phyloP scores from a whole-genome alignment of 805 yeast species.

The Starmerella cellae region DNA sequence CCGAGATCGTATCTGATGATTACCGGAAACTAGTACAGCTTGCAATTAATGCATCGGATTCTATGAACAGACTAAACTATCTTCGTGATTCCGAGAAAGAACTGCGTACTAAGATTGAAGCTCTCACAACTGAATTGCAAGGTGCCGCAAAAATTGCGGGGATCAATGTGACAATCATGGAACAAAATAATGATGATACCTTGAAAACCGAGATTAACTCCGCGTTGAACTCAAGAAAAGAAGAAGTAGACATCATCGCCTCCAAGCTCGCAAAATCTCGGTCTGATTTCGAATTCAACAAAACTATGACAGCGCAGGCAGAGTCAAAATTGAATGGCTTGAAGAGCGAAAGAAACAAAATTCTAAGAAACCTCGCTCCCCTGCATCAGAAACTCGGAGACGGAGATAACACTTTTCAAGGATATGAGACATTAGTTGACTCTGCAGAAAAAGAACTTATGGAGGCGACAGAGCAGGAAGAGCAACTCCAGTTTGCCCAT shows the following conservation, averaged over 20 bases:
- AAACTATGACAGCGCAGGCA: neutral
- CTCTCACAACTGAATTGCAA: neutral
- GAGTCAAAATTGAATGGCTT: neutral
- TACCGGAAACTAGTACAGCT: conserved; percentile 7
- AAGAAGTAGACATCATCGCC: neutral
- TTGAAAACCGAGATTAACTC: neutral
- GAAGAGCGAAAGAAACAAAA: neutral
- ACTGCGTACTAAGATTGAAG: neutral
- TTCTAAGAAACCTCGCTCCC: neutral
- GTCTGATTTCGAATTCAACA: neutral
- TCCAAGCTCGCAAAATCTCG: neutral
- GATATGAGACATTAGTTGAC: conserved; percentile 29
- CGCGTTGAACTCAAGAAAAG: neutral
- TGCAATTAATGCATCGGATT: conserved; percentile 12
- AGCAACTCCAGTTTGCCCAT: conserved; percentile 54
- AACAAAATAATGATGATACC: neutral
- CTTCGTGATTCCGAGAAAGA: conserved; percentile 4
- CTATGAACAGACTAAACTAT: conserved; percentile 10
- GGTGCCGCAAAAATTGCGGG: too few species aligned
- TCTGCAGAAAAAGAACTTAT: conserved; percentile 46
- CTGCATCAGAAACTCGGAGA: neutral
- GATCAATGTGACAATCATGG: too few species aligned
- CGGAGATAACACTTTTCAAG: neutral
- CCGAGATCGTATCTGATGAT: conserved; percentile 1
- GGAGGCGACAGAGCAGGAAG: conserved; percentile 48